These are phyloP conservation scores for peach (Prunus persica) DNA, from an alignment of 306 rosid species.

Conservation along the genomic window Prunus_persica_NCBIv2 NC_034014.1:889001-889500, in stretches of 20 bases:
- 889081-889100: constrained; percentile 29
- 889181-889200: constrained; percentile 1
- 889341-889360: not conserved
- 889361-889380: not conserved
- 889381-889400: not conserved
- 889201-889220: not conserved
- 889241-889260: not conserved
- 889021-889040: constrained; percentile 15
- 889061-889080: constrained; percentile 15
- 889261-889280: not conserved
- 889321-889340: not conserved
- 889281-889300: not conserved
- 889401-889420: not conserved
- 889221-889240: not conserved
- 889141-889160: constrained; percentile 23
- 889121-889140: constrained; percentile 27
- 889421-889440: no score
- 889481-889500: not conserved
- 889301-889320: not conserved
- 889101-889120: constrained; percentile 27
- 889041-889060: constrained; percentile 20
- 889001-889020: constrained; percentile 26
- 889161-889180: not conserved
- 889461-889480: no score
- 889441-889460: no score